Conservation (phyloP, 768 basidiomycete genomes). For the Obba rivulosa region DNA sequence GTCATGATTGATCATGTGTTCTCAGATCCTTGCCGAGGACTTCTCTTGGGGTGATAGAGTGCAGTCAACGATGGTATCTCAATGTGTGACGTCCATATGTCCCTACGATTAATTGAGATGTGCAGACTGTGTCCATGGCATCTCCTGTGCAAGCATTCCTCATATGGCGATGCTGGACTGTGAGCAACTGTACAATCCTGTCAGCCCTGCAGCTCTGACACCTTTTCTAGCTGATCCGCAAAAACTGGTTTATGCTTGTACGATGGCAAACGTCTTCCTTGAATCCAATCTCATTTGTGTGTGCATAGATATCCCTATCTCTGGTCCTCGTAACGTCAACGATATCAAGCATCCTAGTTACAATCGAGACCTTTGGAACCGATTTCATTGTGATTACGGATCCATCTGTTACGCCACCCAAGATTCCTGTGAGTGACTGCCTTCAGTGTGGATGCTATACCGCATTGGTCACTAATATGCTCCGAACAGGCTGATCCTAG, state of each 20-base stretch:
- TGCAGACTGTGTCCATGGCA: slow-evolving; percentile 18
- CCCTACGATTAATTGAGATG: neutral
- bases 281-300: neutral
- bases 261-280: neutral
- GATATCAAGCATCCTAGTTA: slow-evolving; percentile 11
- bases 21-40: slow-evolving; percentile 6
- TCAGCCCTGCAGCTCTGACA: neutral
- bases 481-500: neutral
- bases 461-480: neutral
- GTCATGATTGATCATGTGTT: neutral
- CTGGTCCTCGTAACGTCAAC: slow-evolving; percentile 7
- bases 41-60: slow-evolving; percentile 16
- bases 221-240: slow-evolving; percentile 7
- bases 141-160: slow-evolving; percentile 23
- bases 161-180: slow-evolving; percentile 24
- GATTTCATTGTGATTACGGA: slow-evolving; percentile 9
- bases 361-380: slow-evolving; percentile 9
- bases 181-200: neutral
- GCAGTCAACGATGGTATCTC: slow-evolving; percentile 6
- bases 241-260: slow-evolving; percentile 11
- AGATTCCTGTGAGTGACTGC: neutral
- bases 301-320: slow-evolving; percentile 3
- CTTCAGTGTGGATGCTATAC: neutral
- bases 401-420: neutral
- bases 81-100: slow-evolving; percentile 1